These are phyloP conservation scores for Nemania bipapillata DNA, from an alignment of 2,329 filamentous ascomycete genomes.

Conservation along the genomic window DNA sequence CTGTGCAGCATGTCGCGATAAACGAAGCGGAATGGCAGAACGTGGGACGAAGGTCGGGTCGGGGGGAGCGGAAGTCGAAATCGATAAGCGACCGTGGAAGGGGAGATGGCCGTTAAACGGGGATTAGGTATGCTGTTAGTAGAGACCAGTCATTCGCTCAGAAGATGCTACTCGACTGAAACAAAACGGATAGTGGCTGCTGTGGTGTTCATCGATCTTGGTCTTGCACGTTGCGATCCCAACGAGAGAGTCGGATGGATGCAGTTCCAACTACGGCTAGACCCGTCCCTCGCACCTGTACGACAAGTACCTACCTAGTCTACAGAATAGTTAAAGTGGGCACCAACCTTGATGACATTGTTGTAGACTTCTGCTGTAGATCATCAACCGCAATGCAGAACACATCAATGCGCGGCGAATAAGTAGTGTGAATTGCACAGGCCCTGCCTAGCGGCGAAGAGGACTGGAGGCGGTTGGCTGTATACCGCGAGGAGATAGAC, in stretches of 20 bases:
- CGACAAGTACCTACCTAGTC: too few species aligned
- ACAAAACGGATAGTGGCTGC: slow-evolving; percentile 35
- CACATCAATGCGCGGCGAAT: slow-evolving; percentile 6
- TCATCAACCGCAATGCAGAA: slow-evolving; percentile 9
- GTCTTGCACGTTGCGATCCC: slow-evolving; percentile 29
- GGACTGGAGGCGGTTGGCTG: slow-evolving; percentile 5
- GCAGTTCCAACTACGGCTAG: slow-evolving; percentile 42
- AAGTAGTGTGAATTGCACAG: neutral
- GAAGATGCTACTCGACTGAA: slow-evolving; percentile 27
- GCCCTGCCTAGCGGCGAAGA: neutral
- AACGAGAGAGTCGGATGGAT: slow-evolving; percentile 35
- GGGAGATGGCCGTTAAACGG: slow-evolving; percentile 34
- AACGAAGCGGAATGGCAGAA: slow-evolving; percentile 33
- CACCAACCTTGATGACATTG: slow-evolving; percentile 34
- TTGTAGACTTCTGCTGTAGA: neutral
- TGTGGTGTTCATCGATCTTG: slow-evolving; percentile 35
- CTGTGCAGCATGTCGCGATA: slow-evolving; percentile 44
- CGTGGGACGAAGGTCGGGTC: slow-evolving; percentile 39
- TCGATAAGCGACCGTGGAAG: slow-evolving; percentile 34
- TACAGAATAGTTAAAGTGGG: slow-evolving; percentile 34
- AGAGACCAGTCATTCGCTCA: too few species aligned
- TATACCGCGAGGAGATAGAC: slow-evolving; percentile 15
- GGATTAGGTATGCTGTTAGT: too few species aligned
- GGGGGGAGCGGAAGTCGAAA: slow-evolving; percentile 22
- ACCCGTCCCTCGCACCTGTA: too few species aligned